phyloP scores from a whole-genome alignment of 2,329 filamentous ascomycete genomes.

The Ustulina deusta region DNA sequence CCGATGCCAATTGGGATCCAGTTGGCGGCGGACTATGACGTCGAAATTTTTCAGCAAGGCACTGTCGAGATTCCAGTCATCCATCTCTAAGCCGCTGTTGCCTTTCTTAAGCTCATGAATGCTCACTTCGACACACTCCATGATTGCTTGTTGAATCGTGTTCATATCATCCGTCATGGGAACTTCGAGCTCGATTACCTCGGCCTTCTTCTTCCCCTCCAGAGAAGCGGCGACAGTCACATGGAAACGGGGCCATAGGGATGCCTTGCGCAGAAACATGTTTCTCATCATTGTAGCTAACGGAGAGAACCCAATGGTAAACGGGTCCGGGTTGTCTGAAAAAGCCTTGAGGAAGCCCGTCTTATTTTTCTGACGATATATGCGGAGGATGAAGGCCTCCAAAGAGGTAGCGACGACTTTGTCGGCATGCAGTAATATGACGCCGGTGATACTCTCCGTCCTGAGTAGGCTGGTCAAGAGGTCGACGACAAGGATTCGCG shows the following conservation, averaged over 20 bases:
- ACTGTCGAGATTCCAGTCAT: constrained; percentile 96
- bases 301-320: constrained; percentile 88
- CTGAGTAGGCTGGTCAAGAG: constrained; percentile 85
- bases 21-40: constrained; percentile 84
- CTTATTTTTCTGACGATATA: constrained; percentile 96
- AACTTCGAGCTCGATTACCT: constrained; percentile 96
- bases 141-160: constrained; percentile 91
- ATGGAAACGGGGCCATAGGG: constrained; percentile 94
- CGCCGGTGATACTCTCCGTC: constrained; percentile 85
- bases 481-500: constrained; percentile 93
- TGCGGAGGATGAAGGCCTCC: constrained; percentile 94
- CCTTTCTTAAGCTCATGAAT: constrained; percentile 93
- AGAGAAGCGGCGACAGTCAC: constrained; percentile 88
- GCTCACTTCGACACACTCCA: constrained; percentile 96
- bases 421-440: constrained; percentile 90
- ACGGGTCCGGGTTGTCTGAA: constrained; percentile 91
- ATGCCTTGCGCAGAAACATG: constrained; percentile 87
- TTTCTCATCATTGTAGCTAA: constrained; percentile 92
- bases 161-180: constrained; percentile 96
- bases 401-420: constrained; percentile 85
- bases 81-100: constrained; percentile 91
- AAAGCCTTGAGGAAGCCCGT: constrained; percentile 94
- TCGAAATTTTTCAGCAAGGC: constrained; percentile 95
- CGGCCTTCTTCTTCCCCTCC: constrained; percentile 91
- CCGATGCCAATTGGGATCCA: constrained; percentile 97